A percentile compares a stretch with the other conserved stretches of the same genome.
These are phyloP conservation scores for Xylaria sp. DNA, from an alignment of 2,329 filamentous ascomycete species.

Conservation along the genomic window DNA sequence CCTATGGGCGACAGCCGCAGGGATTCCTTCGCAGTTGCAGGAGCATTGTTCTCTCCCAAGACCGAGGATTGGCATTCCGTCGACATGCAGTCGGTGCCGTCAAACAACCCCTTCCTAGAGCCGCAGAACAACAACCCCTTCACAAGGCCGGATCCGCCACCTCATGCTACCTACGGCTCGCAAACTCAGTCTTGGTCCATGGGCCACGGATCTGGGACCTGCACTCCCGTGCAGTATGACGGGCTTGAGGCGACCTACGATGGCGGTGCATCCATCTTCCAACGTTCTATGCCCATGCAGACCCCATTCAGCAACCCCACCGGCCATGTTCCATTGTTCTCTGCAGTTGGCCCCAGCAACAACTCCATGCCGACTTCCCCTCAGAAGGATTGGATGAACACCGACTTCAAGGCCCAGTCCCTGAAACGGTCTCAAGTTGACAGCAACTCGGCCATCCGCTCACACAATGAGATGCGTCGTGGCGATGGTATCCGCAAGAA, in stretches of 20 bases:
- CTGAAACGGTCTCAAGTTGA: conserved; percentile 73
- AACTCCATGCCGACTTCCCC: conserved; percentile 66
- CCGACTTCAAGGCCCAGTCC: conserved; percentile 61
- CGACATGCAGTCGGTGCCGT: conserved; percentile 72
- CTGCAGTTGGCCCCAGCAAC: conserved; percentile 59
- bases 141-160: conserved; percentile 68
- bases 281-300: conserved; percentile 62
- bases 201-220: conserved; percentile 73
- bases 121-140: conserved; percentile 73
- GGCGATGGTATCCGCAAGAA: conserved; percentile 97
- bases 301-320: conserved; percentile 66
- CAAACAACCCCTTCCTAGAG: conserved; percentile 72
- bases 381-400: conserved; percentile 68
- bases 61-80: conserved; percentile 72
- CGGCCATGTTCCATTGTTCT: conserved; percentile 65
- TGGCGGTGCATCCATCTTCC: conserved; percentile 62
- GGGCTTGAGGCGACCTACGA: conserved; percentile 69
- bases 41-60: conserved; percentile 72
- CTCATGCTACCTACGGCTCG: conserved; percentile 57
- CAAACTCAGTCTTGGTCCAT: conserved; percentile 69
- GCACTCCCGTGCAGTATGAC: conserved; percentile 80
- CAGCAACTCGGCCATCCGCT: conserved; percentile 77
- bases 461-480: conserved; percentile 79
- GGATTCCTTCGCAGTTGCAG: conserved; percentile 70
- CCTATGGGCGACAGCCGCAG: conserved; percentile 71